These are phyloP conservation scores for Phylloporus scabripes DNA, from an alignment of 768 basidiomycete genomes.

Conservation along the genomic window DNA sequence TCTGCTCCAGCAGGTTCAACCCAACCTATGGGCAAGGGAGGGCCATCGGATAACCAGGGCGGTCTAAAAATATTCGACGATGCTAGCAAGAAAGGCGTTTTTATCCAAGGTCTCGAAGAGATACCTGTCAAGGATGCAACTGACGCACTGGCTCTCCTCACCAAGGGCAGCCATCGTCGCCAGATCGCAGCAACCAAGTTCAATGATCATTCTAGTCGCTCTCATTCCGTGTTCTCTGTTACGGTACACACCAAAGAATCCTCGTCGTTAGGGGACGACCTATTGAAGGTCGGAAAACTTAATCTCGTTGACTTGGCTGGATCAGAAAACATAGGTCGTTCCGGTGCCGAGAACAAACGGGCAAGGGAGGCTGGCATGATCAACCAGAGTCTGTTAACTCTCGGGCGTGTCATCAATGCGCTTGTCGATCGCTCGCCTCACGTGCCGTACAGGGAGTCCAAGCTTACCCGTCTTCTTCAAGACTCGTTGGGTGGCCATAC, in stretches of 20 bases:
- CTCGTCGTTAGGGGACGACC: constrained; percentile 72
- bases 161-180: constrained; percentile 83
- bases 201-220: constrained; percentile 96
- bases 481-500: constrained; percentile 98
- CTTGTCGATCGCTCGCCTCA: constrained; percentile 89
- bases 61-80: constrained; percentile 94
- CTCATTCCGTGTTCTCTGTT: constrained; percentile 96
- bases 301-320: constrained; percentile 97
- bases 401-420: constrained; percentile 94
- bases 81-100: constrained; percentile 76
- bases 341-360: constrained; percentile 90
- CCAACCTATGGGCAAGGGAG: constrained; percentile 73
- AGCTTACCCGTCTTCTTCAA: constrained; percentile 94
- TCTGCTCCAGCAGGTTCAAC: constrained; percentile 56
- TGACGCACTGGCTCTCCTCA: constrained; percentile 78
- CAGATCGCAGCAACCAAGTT: constrained; percentile 96
- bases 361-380: constrained; percentile 99
- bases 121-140: constrained; percentile 73
- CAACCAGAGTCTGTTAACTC: constrained; percentile 93
- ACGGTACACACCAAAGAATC: constrained; percentile 90
- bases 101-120: constrained; percentile 95
- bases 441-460: constrained; percentile 96
- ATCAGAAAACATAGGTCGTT: constrained; percentile 94
- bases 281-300: constrained; percentile 89
- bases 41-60: constrained; percentile 45